phyloP scores from a whole-genome alignment of 768 basidiomycete genomes.

The Lentinus brumalis region DNA sequence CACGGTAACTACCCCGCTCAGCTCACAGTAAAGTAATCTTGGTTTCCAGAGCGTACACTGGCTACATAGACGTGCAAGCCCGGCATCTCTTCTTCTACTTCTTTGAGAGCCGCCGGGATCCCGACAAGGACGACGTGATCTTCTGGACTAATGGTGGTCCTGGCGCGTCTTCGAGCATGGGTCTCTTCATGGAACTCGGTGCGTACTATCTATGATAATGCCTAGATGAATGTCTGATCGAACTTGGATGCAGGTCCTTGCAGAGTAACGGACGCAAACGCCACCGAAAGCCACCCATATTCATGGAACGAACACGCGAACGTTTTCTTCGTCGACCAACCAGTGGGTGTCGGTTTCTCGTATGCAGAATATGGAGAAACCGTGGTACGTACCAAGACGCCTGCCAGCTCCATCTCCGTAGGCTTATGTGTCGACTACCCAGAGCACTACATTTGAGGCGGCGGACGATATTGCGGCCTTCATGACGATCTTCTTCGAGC shows the following conservation, averaged over 20 bases:
- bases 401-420: background rate
- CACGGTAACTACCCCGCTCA: background rate
- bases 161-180: conserved; percentile 31
- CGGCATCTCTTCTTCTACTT: conserved; percentile 51
- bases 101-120: conserved; percentile 45
- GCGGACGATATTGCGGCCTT: conserved; percentile 73
- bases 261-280: conserved; percentile 52
- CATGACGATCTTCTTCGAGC: conserved; percentile 72
- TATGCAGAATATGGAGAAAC: conserved; percentile 60
- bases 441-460: conserved; percentile 68
- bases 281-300: conserved; percentile 55
- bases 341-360: conserved; percentile 39
- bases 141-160: conserved; percentile 42
- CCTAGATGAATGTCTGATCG: conserved; percentile 28
- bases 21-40: background rate
- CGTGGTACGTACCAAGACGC: conserved; percentile 40
- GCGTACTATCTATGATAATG: background rate
- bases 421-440: background rate
- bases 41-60: conserved; percentile 56
- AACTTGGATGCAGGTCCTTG: conserved; percentile 69
- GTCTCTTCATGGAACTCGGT: conserved; percentile 53
- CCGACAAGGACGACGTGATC: conserved; percentile 32
- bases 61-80: conserved; percentile 71
- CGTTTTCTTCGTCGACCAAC: conserved; percentile 50
- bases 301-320: conserved; percentile 73